Evolutionary conservation across 1,284 basidiomycete species (phyloP).

Genomic region (Filobasidium uniguttulatum): DNA sequence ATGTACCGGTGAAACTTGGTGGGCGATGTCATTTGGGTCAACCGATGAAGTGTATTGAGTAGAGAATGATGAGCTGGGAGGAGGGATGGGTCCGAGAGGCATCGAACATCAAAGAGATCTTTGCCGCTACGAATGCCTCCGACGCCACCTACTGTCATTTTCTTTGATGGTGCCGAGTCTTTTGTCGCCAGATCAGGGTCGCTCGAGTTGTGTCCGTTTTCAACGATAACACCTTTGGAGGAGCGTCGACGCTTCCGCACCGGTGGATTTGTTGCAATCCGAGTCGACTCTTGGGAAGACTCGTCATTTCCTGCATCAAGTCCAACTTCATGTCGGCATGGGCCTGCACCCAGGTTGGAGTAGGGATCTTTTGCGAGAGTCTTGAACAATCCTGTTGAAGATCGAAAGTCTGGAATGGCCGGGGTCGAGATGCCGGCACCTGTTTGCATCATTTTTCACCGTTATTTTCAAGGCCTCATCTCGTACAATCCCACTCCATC

Average conservation of each 20-base stretch:
- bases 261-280: too few species aligned
- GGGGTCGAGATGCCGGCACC: slow-evolving; percentile 85
- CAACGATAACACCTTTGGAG: too few species aligned
- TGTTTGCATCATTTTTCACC: too few species aligned
- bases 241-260: too few species aligned
- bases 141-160: slow-evolving; percentile 2
- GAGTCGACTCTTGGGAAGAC: too few species aligned
- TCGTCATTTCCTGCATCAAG: too few species aligned
- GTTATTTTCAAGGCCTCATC: too few species aligned
- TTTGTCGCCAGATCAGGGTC: too few species aligned
- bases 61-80: slow-evolving; percentile 55
- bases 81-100: slow-evolving; percentile 62
- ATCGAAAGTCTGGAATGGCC: slow-evolving; percentile 87
- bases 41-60: slow-evolving; percentile 64
- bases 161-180: not conserved
- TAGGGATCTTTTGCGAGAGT: slow-evolving; percentile 43
- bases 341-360: not conserved
- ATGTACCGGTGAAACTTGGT: slow-evolving; percentile 72
- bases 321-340: too few species aligned
- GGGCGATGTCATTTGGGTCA: slow-evolving; percentile 59
- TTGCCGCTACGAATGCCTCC: slow-evolving; percentile 46
- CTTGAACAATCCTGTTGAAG: slow-evolving; percentile 66
- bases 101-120: slow-evolving; percentile 81
- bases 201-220: too few species aligned
- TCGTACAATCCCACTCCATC: not conserved